Conservation (phyloP, 1,139 yeast genomes). For the Magnusiomyces fungicola region DNA sequence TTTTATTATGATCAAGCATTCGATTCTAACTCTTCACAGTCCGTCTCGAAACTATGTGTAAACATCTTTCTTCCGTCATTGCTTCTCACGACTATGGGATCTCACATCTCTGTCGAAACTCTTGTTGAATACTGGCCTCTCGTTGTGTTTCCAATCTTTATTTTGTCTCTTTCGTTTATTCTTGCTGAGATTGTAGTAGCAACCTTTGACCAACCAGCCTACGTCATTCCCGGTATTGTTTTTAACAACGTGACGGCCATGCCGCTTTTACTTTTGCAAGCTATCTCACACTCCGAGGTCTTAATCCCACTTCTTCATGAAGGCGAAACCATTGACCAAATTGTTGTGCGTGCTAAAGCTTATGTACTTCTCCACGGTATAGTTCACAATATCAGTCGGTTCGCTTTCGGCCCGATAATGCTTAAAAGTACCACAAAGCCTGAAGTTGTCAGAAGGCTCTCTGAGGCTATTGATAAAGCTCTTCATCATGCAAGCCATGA, state of each 20-base stretch:
- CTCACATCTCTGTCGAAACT: conserved; percentile 18
- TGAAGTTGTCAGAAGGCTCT: not conserved
- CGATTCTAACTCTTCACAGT: conserved; percentile 9
- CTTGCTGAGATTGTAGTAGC: conserved; percentile 16
- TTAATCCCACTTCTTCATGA: conserved; percentile 15
- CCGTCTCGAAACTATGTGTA: conserved; percentile 19
- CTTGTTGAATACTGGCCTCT: conserved; percentile 20
- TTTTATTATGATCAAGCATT: not conserved
- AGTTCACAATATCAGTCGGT: conserved; percentile 20
- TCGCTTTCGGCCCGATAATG: conserved; percentile 21
- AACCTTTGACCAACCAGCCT: conserved; percentile 16
- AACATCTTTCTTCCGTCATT: conserved; percentile 20
- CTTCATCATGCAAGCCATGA: not conserved
- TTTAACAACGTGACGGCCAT: conserved; percentile 22
- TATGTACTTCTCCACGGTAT: conserved; percentile 19
- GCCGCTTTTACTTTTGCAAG: conserved; percentile 19
- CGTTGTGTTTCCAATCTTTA: conserved; percentile 16
- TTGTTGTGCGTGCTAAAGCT: conserved; percentile 19
- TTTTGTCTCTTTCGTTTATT: conserved; percentile 13
- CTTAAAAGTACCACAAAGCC: conserved; percentile 8
- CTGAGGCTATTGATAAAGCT: not conserved
- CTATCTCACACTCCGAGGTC: conserved; percentile 19
- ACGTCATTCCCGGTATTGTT: conserved; percentile 20
- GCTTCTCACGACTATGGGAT: conserved; percentile 22
- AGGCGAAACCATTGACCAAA: conserved; percentile 16